Base-by-base conservation (phyloP, 1,284 basidiomycete genomes). In the Puccinia horiana region DNA sequence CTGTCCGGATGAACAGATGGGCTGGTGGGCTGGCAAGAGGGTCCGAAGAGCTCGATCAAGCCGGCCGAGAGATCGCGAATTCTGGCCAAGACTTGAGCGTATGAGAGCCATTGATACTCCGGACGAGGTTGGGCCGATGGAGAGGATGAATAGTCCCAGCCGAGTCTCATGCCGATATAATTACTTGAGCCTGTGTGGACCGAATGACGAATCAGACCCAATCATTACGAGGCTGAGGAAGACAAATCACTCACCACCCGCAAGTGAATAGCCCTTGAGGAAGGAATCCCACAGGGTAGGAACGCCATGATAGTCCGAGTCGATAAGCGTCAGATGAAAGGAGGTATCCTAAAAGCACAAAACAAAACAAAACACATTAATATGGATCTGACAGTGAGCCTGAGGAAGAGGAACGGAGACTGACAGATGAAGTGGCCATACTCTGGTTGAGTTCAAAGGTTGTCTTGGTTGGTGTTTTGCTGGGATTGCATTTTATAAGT, bases 231-330 rank as follows among this genome's bases (percentile, higher is more conserved):
- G 6, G 56, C 29, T 32, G 29, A 32, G 56, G 61, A 63, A 16
- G 67, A 70, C 9, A 16, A 65, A 42, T 47, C 29, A 70, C 77
- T n/a, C 14, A 80, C 77, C 32, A 32, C 76, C 76, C 12, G 76
- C 76, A 49, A 78, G 61, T 11, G 42, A 67, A 69, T 80, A 80
- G 14, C 77, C 77, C 54, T 58, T 80, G 47, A 80, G 52, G 52
- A 80, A 80, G 0, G 67, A 67, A 42, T 80, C 77, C 77, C 77
- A 80, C 32, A 80, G 67, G 29, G 77, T 80, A 26, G 77, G 49
- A 12, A 44, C 49, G 37, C 76, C 76, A 65, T 67, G 42, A 40
- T 79, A 12, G n/a, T 79, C 52, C 18, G 65, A 40, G 18, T 61
- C 76, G 40, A 79, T 56, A 18, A 69, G 40, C 16, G 32, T 69